Conservation (phyloP, 1,139 yeast species). For the Kodamaea derodonti region DNA sequence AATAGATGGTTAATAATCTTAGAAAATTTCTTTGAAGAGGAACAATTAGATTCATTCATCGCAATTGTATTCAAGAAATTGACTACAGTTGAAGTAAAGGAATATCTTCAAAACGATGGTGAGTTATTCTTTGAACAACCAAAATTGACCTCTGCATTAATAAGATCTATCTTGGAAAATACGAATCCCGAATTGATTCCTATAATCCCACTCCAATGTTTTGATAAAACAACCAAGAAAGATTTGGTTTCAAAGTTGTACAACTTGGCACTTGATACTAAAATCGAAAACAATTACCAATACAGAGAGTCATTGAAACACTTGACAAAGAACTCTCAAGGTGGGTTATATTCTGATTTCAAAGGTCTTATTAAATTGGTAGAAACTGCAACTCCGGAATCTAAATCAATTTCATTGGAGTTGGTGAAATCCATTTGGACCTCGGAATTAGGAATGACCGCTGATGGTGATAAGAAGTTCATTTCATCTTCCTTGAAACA, state of each 20-base stretch:
- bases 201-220: constrained; percentile 47
- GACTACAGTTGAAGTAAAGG: constrained; percentile 10
- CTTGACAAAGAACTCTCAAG: constrained; percentile 37
- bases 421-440: constrained; percentile 28
- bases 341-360: constrained; percentile 36
- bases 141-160: constrained; percentile 23
- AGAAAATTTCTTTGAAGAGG: constrained; percentile 28
- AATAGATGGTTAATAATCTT: constrained; percentile 57
- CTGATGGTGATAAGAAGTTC: constrained; percentile 17
- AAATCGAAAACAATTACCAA: constrained; percentile 7
- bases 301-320: constrained; percentile 24
- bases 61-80: constrained; percentile 9
- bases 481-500: constrained; percentile 12
- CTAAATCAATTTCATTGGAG: constrained; percentile 12
- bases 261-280: constrained; percentile 9
- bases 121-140: constrained; percentile 45
- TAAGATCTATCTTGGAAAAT: constrained; percentile 14
- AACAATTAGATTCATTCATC: constrained; percentile 14
- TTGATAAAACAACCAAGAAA: constrained; percentile 38
- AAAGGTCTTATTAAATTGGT: constrained; percentile 19
- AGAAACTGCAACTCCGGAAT: constrained; percentile 11
- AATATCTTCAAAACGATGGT: constrained; percentile 15
- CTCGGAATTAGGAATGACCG: constrained; percentile 23
- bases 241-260: constrained; percentile 33
- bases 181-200: constrained; percentile 5